phyloP scores from a whole-genome alignment of 495 filamentous ascomycete genomes.

The Xylaria longipes region DNA sequence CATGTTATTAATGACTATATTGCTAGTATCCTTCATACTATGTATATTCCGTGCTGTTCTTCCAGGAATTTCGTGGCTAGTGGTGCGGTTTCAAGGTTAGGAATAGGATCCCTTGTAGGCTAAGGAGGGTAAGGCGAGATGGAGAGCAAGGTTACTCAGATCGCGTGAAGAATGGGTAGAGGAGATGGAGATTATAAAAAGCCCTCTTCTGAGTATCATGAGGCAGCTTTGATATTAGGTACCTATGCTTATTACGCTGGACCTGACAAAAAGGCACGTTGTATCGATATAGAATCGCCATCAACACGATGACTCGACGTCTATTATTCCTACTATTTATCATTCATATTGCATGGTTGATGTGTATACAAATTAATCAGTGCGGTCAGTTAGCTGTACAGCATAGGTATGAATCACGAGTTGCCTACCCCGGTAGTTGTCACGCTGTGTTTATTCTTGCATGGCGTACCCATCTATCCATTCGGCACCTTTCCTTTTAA shows the following conservation, averaged over 20 bases:
- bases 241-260: background rate
- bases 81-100: background rate
- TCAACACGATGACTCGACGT: too few species aligned
- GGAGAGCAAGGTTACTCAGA: background rate
- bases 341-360: background rate
- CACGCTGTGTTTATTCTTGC: background rate
- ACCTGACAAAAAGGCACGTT: background rate
- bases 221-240: background rate
- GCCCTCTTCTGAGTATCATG: background rate
- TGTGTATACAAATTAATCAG: background rate
- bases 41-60: background rate
- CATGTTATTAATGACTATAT: background rate
- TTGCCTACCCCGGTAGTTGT: too few species aligned
- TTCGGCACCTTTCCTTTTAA: too few species aligned
- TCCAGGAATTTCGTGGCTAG: background rate
- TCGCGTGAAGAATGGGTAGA: background rate
- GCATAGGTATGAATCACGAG: background rate
- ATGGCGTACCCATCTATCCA: background rate
- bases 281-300: background rate
- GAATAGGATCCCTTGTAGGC: background rate
- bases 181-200: background rate
- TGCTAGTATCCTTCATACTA: background rate
- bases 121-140: background rate
- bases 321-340: background rate
- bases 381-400: background rate